Base-by-base conservation (phyloP, 1,284 basidiomycete species). In the Boletus calvinii region DNA sequence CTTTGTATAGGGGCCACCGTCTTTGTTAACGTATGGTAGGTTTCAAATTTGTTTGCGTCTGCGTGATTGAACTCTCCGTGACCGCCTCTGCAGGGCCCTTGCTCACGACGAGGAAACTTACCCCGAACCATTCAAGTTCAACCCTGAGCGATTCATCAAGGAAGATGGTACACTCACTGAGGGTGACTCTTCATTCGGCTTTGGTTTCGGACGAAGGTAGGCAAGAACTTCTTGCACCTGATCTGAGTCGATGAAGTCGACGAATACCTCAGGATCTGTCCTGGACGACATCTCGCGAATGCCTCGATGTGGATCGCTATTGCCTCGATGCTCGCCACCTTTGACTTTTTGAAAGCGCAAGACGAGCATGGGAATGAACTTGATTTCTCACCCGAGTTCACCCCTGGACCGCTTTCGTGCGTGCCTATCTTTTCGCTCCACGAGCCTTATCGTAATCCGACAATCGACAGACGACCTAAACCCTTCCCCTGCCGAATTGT, bases 181-280 rank as follows among this genome's bases (percentile, higher is more conserved):
- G 26, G 72, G 71, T 52, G 72, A 75, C 9, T 56, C 54, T 36
- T 56, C 56, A 4, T 70, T 71, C 42, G 61, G 65, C 1, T 79
- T 76, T 52, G 79, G 78, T 4, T 79, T 75, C 52, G 78, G 79
- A 32, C 65, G 72, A 43, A 58, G 76, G 76, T 75, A 53, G 4
- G 46, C 30, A 31, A 24, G 22, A 32, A 9, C 6, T 11, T 12
- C 15, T 38, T 22, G 53, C 20, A 15, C 15, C 30, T 29, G 35
- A 46, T 26, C 12, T 20, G 2, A 46, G 30, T 31, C 24, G 15
- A 54, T 31, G 20, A 18, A 46, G 30, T 31, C 24, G 15, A 54
- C 32, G 20, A 18, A 41, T 41, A 22, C 22, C 13, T 38, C 22
- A 64, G 63, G 48, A 46, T 59, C 12, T 54, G 52, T 31, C 51